A percentile compares a stretch with the other conserved stretches of the same genome.
These are phyloP conservation scores for Leishmania major DNA, from an alignment of 208 protist genomes.

Conservation along the genomic window DNA sequence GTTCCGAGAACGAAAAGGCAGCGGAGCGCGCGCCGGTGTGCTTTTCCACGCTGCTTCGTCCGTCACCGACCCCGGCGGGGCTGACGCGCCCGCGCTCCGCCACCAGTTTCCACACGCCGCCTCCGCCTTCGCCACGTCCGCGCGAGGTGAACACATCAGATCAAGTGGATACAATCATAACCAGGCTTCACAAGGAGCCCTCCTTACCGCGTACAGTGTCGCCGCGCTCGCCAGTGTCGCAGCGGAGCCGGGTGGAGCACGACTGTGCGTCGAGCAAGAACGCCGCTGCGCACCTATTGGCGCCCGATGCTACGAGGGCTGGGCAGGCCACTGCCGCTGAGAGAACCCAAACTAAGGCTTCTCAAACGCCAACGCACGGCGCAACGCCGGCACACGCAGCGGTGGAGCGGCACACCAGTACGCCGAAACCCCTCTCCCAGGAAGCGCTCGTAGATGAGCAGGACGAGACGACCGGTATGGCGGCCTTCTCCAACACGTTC, in stretches of 20 bases:
- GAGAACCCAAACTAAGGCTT: not conserved
- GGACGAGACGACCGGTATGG: constrained; percentile 5
- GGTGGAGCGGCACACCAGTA: not conserved
- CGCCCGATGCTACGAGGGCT: not conserved
- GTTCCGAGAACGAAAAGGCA: constrained; percentile 8
- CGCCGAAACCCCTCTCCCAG: not conserved
- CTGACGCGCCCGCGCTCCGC: not conserved
- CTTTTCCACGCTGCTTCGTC: constrained; percentile 38
- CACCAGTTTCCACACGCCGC: not conserved
- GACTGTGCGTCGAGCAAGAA: not conserved
- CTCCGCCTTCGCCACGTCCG: constrained; percentile 18
- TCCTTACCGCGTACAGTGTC: constrained; percentile 21
- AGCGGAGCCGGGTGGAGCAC: constrained; percentile 13
- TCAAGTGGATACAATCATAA: not conserved
- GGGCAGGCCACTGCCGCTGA: not conserved
- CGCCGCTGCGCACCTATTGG: not conserved
- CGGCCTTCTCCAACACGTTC: constrained; percentile 28
- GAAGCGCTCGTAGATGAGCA: not conserved
- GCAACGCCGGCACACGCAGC: not conserved
- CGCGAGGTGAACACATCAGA: constrained; percentile 40
- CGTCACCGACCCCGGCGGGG: constrained; percentile 13
- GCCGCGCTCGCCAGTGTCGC: constrained; percentile 12
- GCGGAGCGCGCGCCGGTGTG: constrained; percentile 37
- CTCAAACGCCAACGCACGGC: not conserved
- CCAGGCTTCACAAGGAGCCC: constrained; percentile 10